These are phyloP conservation scores for Ploettnerulaceae sp. DNA, from an alignment of 2,329 filamentous ascomycete species.

Conservation along the genomic window DNA sequence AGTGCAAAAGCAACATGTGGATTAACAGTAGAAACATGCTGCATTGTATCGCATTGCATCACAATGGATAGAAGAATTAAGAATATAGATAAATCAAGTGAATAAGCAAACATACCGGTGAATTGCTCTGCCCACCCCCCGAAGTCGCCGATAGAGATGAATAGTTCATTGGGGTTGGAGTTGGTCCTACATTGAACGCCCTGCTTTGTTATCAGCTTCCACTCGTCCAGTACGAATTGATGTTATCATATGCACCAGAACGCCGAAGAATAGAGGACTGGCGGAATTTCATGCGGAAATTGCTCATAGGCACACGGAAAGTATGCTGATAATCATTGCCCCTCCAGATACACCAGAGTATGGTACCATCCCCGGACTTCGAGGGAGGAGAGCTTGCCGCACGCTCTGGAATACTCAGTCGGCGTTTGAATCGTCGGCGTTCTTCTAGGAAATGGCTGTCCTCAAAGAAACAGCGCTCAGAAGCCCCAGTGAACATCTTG, in stretches of 20 bases:
- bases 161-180: slow-evolving; percentile 43
- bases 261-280: not conserved
- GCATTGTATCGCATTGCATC: too few relatives aligned
- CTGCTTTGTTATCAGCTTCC: slow-evolving; percentile 27
- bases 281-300: not conserved
- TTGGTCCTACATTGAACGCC: slow-evolving; percentile 30
- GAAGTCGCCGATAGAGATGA: slow-evolving; percentile 60
- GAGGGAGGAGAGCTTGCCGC: not conserved
- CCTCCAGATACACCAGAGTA: slow-evolving; percentile 2
- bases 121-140: slow-evolving; percentile 54
- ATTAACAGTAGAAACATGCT: slow-evolving; percentile 12
- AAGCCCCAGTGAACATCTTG: not conserved
- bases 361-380: slow-evolving; percentile 4
- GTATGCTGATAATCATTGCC: not conserved
- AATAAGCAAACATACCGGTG: slow-evolving; percentile 54
- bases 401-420: not conserved
- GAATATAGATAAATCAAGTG: slow-evolving; percentile 2
- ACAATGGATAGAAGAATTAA: not conserved
- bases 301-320: not conserved
- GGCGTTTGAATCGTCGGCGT: not conserved
- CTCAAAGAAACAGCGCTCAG: not conserved
- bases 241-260: not conserved
- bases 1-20: not conserved
- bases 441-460: not conserved
- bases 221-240: not conserved